phyloP scores from a whole-genome alignment of 441 rosid species.

The Erysimum cheiri region DNA sequence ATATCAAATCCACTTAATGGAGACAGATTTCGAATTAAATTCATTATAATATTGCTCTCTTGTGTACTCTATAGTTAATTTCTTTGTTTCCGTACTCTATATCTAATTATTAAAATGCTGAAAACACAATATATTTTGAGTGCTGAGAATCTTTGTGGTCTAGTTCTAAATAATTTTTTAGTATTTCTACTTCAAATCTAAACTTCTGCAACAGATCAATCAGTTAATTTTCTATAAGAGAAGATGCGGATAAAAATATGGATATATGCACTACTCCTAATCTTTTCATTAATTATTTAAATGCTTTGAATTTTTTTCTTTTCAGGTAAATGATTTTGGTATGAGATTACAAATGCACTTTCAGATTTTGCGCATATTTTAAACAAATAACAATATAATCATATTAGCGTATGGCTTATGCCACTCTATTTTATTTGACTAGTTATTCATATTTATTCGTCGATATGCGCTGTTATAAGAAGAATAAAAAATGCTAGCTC shows the following conservation, averaged over 20 bases:
- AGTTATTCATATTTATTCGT: too few relatives aligned
- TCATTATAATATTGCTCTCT: not conserved
- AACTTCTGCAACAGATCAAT: not conserved
- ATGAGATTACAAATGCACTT: too few relatives aligned
- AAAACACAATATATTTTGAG: not conserved
- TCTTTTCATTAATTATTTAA: too few relatives aligned
- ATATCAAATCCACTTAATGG: conserved; percentile 28
- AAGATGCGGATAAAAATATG: not conserved
- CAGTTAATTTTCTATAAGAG: not conserved
- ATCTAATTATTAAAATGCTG: not conserved
- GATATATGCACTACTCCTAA: not conserved
- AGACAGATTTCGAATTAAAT: conserved; percentile 8
- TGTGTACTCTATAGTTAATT: not conserved
- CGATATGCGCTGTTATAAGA: too few relatives aligned
- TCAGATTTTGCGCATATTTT: too few relatives aligned
- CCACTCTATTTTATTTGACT: too few relatives aligned
- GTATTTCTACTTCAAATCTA: not conserved
- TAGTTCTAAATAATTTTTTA: not conserved
- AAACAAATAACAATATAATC: too few relatives aligned
- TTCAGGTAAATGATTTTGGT: not conserved
- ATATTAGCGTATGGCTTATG: too few relatives aligned
- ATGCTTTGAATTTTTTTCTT: not conserved
- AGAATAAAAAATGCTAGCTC: too few relatives aligned
- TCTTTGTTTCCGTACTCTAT: not conserved
- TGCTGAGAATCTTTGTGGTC: not conserved